Percentiles rank a stretch among this genome's conserved stretches.
These are phyloP conservation scores for Physaria fendleri DNA, from an alignment of 345 rosid species.

Conservation along the genomic window DNA sequence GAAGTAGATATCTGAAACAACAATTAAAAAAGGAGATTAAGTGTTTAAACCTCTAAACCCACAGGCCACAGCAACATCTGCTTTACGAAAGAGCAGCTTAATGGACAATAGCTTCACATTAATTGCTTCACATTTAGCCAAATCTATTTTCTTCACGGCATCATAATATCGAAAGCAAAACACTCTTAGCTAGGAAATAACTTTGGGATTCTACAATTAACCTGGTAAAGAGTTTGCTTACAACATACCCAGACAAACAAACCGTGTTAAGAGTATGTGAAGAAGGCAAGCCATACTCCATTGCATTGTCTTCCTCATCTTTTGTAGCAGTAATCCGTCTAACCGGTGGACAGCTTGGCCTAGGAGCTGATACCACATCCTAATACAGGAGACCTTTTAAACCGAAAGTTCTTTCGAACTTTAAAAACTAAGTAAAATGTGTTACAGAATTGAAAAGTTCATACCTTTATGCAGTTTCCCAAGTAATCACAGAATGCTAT, in stretches of 20 bases:
- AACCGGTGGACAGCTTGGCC: slow-evolving; percentile 91
- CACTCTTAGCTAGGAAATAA: not conserved
- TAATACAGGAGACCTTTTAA: slow-evolving; percentile 24
- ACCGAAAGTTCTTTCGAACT: not conserved
- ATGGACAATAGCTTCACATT: not conserved
- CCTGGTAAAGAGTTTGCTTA: not conserved
- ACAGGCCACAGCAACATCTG: not conserved
- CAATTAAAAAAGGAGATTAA: not conserved
- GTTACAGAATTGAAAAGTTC: not conserved
- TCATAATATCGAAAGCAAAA: not conserved
- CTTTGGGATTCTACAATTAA: not conserved
- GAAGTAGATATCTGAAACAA: slow-evolving; percentile 59
- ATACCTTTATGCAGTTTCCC: slow-evolving; percentile 85
- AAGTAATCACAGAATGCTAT: slow-evolving; percentile 93
- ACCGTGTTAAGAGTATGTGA: slow-evolving; percentile 94
- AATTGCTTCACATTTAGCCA: not conserved
- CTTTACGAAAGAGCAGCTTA: not conserved
- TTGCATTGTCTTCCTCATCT: slow-evolving; percentile 93
- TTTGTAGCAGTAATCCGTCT: slow-evolving; percentile 78
- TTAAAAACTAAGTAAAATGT: not conserved
- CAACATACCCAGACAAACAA: slow-evolving; percentile 77
- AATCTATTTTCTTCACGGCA: not conserved
- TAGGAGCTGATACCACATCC: slow-evolving; percentile 95
- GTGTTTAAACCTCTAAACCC: not conserved
- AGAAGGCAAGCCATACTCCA: slow-evolving; percentile 98